Percentiles rank a stretch among this genome's conserved stretches.
Conservation (phyloP, 768 basidiomycete genomes). For the Crassisporium funariophilum region DNA sequence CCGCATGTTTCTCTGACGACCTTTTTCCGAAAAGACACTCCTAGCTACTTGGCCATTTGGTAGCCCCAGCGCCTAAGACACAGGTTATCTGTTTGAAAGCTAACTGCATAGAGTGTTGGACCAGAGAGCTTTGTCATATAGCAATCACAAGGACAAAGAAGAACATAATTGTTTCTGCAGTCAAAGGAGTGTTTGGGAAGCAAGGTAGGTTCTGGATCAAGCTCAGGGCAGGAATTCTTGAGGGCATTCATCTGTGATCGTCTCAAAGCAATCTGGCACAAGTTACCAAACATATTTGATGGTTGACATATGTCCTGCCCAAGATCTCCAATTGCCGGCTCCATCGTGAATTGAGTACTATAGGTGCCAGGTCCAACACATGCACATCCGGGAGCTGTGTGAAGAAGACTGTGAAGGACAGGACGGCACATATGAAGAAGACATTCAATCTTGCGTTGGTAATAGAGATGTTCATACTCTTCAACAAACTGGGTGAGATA, state of each 20-base stretch:
- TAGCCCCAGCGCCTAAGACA: slow-evolving; percentile 29
- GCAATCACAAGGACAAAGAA: slow-evolving; percentile 19
- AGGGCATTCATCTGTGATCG: slow-evolving; percentile 11
- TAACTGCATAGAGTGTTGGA: slow-evolving; percentile 4
- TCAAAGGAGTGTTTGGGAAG: slow-evolving; percentile 2
- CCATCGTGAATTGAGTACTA: slow-evolving; percentile 12
- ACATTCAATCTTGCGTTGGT: slow-evolving; percentile 19
- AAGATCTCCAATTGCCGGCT: slow-evolving; percentile 11
- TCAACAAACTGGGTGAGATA: slow-evolving; percentile 24
- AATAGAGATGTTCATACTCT: slow-evolving; percentile 40
- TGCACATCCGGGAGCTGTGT: slow-evolving; percentile 25
- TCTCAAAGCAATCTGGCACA: slow-evolving; percentile 9
- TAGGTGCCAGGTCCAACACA: slow-evolving; percentile 21
- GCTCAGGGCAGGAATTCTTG: slow-evolving; percentile 6
- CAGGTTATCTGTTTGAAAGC: not conserved
- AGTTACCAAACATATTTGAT: slow-evolving; percentile 9
- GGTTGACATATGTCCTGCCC: slow-evolving; percentile 12
- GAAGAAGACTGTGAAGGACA: slow-evolving; percentile 32
- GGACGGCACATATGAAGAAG: slow-evolving; percentile 38
- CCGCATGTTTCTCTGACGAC: slow-evolving; percentile 12
- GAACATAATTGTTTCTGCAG: slow-evolving; percentile 5
- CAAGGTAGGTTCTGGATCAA: slow-evolving; percentile 3
- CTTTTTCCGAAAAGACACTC: slow-evolving; percentile 32
- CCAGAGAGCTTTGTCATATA: not conserved
- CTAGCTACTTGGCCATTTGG: slow-evolving; percentile 40